Evolutionary conservation across 2,329 filamentous ascomycete species (phyloP).

Genomic region (Microsporum ferrugineum): DNA sequence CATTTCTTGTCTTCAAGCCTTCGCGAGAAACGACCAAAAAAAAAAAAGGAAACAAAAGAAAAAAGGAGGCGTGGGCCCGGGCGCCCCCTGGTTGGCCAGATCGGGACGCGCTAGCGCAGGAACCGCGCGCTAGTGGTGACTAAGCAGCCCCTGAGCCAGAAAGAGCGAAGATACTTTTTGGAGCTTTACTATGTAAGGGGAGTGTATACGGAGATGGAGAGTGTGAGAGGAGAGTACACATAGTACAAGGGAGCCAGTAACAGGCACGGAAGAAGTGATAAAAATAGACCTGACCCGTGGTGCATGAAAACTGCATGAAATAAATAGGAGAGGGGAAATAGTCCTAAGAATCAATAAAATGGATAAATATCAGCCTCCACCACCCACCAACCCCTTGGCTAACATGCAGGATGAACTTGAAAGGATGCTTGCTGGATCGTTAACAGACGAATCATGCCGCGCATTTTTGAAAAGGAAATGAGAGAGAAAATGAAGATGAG

Average conservation of each 20-base stretch:
- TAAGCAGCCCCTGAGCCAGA: conserved; percentile 5
- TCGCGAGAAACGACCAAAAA: neutral
- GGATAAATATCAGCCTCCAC: conserved; percentile 1
- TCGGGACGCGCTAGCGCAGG: conserved; percentile 8
- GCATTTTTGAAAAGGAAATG: neutral
- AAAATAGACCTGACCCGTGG: neutral
- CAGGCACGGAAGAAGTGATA: neutral
- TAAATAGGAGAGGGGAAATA: neutral
- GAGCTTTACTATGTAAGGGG: neutral
- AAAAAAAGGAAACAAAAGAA: neutral
- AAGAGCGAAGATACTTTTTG: neutral
- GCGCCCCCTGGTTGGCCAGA: neutral
- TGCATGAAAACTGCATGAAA: neutral
- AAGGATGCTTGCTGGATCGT: neutral
- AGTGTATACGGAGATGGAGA: neutral
- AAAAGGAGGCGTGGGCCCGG: neutral
- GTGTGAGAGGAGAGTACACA: neutral
- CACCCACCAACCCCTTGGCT: neutral
- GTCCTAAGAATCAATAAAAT: neutral
- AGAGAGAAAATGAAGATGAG: neutral
- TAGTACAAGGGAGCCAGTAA: too few relatives aligned
- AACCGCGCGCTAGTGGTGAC: conserved; percentile 4
- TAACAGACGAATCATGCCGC: neutral
- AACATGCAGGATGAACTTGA: neutral
- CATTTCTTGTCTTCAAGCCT: neutral